Conservation (phyloP, 2,329 filamentous ascomycete species). For the Colletotrichum sp. region DNA sequence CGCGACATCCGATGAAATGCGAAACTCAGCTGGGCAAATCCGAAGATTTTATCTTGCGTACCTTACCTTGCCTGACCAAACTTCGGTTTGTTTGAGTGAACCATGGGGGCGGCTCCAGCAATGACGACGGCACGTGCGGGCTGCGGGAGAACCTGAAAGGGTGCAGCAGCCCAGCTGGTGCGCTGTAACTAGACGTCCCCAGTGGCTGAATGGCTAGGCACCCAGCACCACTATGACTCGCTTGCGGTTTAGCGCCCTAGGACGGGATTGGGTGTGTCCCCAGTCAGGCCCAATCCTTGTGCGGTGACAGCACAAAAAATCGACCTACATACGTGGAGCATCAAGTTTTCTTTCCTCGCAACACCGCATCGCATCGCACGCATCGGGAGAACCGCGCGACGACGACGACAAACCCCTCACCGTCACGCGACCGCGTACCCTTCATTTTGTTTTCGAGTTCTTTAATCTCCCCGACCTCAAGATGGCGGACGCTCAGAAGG, state of each 20-base stretch:
- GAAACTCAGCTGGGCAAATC: background rate
- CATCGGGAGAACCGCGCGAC: slow-evolving; percentile 20
- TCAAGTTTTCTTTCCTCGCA: slow-evolving; percentile 19
- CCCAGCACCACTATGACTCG: slow-evolving; percentile 7
- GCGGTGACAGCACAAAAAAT: slow-evolving; percentile 19
- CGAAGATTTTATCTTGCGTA: background rate
- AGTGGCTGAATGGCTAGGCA: background rate
- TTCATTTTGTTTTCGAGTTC: slow-evolving; percentile 15
- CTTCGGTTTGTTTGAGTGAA: background rate
- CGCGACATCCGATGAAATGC: background rate
- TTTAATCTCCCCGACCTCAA: slow-evolving; percentile 47
- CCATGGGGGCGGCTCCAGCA: background rate
- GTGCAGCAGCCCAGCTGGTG: background rate
- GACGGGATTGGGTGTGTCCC: slow-evolving; percentile 4
- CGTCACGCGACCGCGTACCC: slow-evolving; percentile 17
- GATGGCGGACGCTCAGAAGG: slow-evolving; percentile 86
- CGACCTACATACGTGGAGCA: slow-evolving; percentile 13
- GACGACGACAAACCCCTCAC: slow-evolving; percentile 14
- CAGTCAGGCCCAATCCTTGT: slow-evolving; percentile 13
- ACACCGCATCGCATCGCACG: slow-evolving; percentile 19
- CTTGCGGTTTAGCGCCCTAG: slow-evolving; percentile 20
- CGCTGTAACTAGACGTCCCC: background rate
- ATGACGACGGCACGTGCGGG: background rate
- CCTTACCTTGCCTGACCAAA: background rate
- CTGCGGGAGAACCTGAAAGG: background rate